Percentiles rank a stretch among this genome's conserved stretches.
These are phyloP conservation scores for Dactylellina sp. DNA, from an alignment of 2,329 filamentous ascomycete species.

Conservation along the genomic window DNA sequence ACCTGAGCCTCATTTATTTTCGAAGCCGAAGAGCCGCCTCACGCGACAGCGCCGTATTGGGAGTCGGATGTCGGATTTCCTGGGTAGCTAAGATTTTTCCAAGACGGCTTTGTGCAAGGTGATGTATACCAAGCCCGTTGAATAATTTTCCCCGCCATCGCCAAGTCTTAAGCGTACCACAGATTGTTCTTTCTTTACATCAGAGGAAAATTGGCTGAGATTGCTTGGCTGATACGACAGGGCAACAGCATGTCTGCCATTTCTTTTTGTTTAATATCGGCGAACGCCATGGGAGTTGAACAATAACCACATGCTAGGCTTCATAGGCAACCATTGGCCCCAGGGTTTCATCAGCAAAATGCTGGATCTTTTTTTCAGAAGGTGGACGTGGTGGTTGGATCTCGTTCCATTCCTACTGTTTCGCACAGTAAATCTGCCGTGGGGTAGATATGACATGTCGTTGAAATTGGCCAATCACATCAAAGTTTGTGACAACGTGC, in stretches of 20 bases:
- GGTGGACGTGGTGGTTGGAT: conserved; percentile 14
- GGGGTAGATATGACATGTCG: conserved; percentile 16
- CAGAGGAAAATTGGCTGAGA: no score
- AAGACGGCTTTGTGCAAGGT: conserved; percentile 27
- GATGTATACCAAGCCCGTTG: conserved; percentile 48
- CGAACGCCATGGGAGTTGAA: conserved; percentile 31
- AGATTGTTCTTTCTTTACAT: conserved; percentile 14
- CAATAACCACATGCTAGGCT: conserved; percentile 37
- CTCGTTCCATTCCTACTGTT: conserved; percentile 27
- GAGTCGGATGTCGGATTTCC: conserved; percentile 18
- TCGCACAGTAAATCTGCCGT: conserved; percentile 1
- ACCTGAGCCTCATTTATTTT: conserved; percentile 21
- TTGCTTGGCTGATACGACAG: conserved; percentile 35
- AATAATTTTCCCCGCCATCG: conserved; percentile 24
- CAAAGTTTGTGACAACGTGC: conserved; percentile 27
- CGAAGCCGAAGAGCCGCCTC: conserved; percentile 7
- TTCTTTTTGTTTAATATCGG: conserved; percentile 23
- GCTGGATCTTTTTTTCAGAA: background rate
- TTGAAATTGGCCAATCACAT: conserved; percentile 40
- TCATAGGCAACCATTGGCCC: conserved; percentile 51
- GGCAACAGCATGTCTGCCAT: background rate
- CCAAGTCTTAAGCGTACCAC: conserved; percentile 28
- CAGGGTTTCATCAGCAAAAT: conserved; percentile 9
- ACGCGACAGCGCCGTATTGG: conserved; percentile 42
- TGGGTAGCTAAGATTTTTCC: conserved; percentile 46